Percentiles rank a stretch among this genome's conserved stretches.
Evolutionary conservation across 2,329 filamentous ascomycete genomes (phyloP).

Genomic region (Botrytis tulipae): DNA sequence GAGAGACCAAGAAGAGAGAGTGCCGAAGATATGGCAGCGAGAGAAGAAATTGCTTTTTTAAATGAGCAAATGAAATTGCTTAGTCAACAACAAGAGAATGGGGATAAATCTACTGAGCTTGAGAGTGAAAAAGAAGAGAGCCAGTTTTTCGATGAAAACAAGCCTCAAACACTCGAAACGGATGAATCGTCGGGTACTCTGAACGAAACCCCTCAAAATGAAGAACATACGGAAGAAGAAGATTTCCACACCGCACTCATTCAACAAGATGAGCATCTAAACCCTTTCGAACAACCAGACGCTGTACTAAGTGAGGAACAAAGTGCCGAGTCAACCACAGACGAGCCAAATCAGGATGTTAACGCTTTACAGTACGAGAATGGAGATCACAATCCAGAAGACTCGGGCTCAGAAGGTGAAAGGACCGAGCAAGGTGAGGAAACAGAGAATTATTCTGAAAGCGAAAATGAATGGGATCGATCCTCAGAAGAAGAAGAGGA

Average conservation of each 20-base stretch:
- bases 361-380: background rate
- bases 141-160: background rate
- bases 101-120: background rate
- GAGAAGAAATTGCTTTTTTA: slow-evolving; percentile 2
- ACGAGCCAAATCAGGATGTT: background rate
- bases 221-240: background rate
- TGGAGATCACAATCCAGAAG: background rate
- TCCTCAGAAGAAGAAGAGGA: background rate
- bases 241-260: background rate
- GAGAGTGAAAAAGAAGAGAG: background rate
- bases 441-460: background rate
- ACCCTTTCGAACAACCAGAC: background rate
- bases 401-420: background rate
- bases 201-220: background rate
- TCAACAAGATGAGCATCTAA: background rate
- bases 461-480: background rate
- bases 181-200: background rate
- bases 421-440: background rate
- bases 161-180: background rate
- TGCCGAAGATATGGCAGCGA: background rate
- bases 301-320: background rate
- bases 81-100: background rate
- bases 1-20: background rate
- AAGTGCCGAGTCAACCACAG: background rate
- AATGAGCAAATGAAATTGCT: slow-evolving; percentile 3